Conservation (phyloP, 2,329 filamentous ascomycete species). For the Hypoxylon sp. region DNA sequence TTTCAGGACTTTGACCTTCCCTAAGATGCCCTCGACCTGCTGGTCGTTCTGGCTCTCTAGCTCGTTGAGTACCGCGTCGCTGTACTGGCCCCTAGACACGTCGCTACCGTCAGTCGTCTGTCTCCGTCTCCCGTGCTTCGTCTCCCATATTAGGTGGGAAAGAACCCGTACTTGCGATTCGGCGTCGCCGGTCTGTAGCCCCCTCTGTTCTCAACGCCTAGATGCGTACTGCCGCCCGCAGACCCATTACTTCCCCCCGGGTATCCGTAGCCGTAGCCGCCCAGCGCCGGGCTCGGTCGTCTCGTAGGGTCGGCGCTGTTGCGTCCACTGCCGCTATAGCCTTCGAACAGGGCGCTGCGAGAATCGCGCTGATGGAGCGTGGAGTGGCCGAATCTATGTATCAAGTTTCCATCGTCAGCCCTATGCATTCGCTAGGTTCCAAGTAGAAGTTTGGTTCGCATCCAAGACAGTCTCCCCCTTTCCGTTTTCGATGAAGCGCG, state of each 20-base stretch:
- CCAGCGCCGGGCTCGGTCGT: constrained; percentile 56
- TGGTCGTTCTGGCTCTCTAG: constrained; percentile 95
- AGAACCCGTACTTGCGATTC: constrained; percentile 68
- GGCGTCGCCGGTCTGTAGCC: constrained; percentile 75
- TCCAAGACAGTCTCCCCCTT: not conserved
- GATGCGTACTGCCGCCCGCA: constrained; percentile 39
- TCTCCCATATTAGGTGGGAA: not conserved
- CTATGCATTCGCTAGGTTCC: not conserved
- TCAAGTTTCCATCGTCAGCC: constrained; percentile 10
- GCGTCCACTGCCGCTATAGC: constrained; percentile 72
- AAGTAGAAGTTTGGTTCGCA: not conserved
- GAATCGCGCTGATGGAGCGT: constrained; percentile 80
- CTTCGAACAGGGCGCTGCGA: constrained; percentile 79
- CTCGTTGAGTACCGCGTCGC: constrained; percentile 89
- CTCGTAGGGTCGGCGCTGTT: constrained; percentile 59
- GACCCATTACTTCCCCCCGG: constrained; percentile 50
- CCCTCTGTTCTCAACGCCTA: constrained; percentile 51
- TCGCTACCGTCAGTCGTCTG: constrained; percentile 10
- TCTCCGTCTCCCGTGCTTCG: not conserved
- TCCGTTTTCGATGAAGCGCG: constrained; percentile 12
- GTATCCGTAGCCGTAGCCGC: constrained; percentile 68
- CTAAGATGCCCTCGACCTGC: constrained; percentile 89
- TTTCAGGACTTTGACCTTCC: constrained; percentile 90
- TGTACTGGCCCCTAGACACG: constrained; percentile 82
- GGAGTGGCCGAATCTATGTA: constrained; percentile 73